Evolutionary conservation across 257 asterid genomes (phyloP).

Genomic region (Knoxia roxburghii): DNA sequence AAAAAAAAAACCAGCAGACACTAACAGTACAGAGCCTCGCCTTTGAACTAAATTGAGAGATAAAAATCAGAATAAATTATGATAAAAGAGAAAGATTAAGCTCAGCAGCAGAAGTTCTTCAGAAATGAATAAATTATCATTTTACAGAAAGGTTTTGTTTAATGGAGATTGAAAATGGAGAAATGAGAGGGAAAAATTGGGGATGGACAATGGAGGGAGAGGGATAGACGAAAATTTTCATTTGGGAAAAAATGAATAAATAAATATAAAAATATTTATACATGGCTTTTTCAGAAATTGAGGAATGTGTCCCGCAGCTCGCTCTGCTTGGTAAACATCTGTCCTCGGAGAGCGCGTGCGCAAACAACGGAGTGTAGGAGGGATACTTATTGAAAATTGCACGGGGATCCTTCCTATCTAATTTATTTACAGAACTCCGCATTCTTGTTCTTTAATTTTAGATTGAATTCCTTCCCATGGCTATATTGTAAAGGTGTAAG

Average conservation of each 20-base stretch:
- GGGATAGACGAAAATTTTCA: slow-evolving; percentile 12
- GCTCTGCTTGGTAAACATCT: not conserved
- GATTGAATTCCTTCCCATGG: not conserved
- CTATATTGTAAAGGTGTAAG: no score
- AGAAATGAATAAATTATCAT: slow-evolving; percentile 2
- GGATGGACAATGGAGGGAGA: not conserved
- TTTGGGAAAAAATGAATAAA: slow-evolving; percentile 15
- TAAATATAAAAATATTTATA: not conserved
- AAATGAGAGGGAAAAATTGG: slow-evolving; percentile 40
- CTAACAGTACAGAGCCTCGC: not conserved
- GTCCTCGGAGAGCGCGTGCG: not conserved
- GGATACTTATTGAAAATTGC: not conserved
- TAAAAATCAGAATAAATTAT: slow-evolving; percentile 5
- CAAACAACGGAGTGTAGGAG: not conserved
- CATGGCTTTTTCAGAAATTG: slow-evolving; percentile 36
- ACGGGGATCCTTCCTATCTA: not conserved
- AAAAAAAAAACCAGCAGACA: not conserved
- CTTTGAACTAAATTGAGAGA: slow-evolving; percentile 6
- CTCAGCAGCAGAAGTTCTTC: slow-evolving; percentile 21
- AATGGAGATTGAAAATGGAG: slow-evolving; percentile 52
- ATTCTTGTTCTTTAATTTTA: not conserved
- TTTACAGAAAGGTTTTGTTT: slow-evolving; percentile 37
- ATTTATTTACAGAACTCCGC: not conserved
- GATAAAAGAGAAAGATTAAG: not conserved
- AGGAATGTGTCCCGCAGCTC: slow-evolving; percentile 13